Percentiles rank a stretch among this genome's conserved stretches.
Evolutionary conservation across 148 eudicot genomes (phyloP).

Genomic region (Bassia scoparia): DNA sequence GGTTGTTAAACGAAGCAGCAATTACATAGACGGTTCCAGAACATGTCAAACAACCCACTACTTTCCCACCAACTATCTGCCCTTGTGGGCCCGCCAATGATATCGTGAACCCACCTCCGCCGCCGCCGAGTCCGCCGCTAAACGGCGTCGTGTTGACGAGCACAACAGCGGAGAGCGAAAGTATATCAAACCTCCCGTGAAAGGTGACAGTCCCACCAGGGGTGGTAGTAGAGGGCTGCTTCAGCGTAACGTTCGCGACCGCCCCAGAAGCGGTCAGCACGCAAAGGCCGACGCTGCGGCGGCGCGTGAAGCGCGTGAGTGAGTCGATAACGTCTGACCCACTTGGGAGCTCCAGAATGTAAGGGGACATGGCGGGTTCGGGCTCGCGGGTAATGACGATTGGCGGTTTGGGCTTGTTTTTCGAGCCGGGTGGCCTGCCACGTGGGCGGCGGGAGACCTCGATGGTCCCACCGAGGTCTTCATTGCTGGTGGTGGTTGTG

Average conservation of each 20-base stretch:
- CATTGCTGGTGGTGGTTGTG: conserved; percentile 13
- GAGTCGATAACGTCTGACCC: conserved; percentile 45
- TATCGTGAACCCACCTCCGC: conserved; percentile 37
- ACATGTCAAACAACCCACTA: conserved; percentile 43
- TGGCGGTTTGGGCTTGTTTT: conserved; percentile 73
- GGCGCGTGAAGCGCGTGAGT: conserved; percentile 46
- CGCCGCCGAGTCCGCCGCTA: not conserved
- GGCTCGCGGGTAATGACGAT: conserved; percentile 42
- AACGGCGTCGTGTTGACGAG: conserved; percentile 18
- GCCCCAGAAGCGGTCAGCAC: conserved; percentile 50
- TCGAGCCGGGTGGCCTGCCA: conserved; percentile 87
- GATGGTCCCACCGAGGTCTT: conserved; percentile 53
- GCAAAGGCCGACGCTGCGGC: conserved; percentile 43
- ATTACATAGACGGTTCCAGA: conserved; percentile 54
- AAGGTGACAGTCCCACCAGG: conserved; percentile 46
- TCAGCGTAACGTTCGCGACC: conserved; percentile 46
- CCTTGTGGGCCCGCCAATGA: conserved; percentile 78
- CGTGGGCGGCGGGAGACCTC: conserved; percentile 63
- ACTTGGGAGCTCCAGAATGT: conserved; percentile 49
- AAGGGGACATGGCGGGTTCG: conserved; percentile 55
- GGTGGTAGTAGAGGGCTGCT: conserved; percentile 37
- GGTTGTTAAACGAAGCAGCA: conserved; percentile 57
- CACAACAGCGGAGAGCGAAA: conserved; percentile 36
- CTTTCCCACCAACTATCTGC: conserved; percentile 68
- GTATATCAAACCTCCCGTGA: conserved; percentile 45